Evolutionary conservation across 352 stramenopile genomes (phyloP), one percentile per base, ranked within the genome.

Genomic region (Globisporangium echinulatum): DNA sequence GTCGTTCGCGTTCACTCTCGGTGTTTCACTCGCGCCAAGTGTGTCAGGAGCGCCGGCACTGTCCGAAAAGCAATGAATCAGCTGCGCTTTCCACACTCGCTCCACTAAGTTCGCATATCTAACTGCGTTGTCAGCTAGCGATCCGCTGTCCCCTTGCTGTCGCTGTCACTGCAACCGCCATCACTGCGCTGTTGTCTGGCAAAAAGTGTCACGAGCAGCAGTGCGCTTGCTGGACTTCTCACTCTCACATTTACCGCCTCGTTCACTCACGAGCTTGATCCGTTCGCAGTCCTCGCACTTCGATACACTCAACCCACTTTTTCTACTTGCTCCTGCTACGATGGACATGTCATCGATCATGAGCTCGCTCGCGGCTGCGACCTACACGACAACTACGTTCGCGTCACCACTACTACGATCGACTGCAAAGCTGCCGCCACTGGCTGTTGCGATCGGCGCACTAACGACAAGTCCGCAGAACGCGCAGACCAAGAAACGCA

Each of bases 331-430:
- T 33, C 25, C 2, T 33, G 25, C 49, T n/a, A 40, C 33, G 40
- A 62, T 62, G 57, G 53, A 62, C 40, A 47, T 62, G 8, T 54
- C 49, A 33, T 38, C 57, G 50, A 19, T 56, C 49, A 47, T 62
- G 49, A 43, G 15, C 14, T 56, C 57, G 33, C 57, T 52, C 25
- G 10, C 57, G 25, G 6, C 15, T 4, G 10, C 50, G 33, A 13
- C 36, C 7, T 14, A 11, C 33, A 15, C 15, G 13, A 17, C 40
- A 3, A 13, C 9, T 5, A 9, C 49, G 10, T 33, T 56, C 14
- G 46, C 40, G 0, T 13, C 49, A 6, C 57, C 39, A 14, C 25
- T 36, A 17, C 49, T 56, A 13, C 5, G 49, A 4, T 47, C 36
- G 39, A 47, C 42, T 9, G 6, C n/a, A 13, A 47, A n/a, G 25